Percentiles rank a stretch among this genome's conserved stretches.
Conservation (phyloP, 192 early-diverging fungal species). For the Funneliformis mosseae region DNA sequence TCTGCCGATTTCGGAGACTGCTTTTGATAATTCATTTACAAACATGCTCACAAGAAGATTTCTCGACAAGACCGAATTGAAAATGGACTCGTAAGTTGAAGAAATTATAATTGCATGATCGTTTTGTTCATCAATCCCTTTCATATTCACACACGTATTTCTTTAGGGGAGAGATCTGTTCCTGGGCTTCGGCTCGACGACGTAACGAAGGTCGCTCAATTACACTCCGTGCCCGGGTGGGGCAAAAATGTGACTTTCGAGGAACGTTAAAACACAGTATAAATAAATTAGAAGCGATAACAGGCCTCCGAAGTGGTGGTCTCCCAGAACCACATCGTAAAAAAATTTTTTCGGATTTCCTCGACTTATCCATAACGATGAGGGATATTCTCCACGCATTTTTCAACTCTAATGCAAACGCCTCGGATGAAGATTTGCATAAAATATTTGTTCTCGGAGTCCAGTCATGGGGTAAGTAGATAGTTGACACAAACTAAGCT, state of each 20-base stretch:
- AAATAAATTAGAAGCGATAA: constrained; percentile 36
- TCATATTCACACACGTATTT: constrained; percentile 8
- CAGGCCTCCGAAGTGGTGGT: constrained; percentile 37
- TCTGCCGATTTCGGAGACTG: constrained; percentile 27
- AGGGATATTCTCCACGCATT: constrained; percentile 33
- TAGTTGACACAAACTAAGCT: constrained; percentile 24
- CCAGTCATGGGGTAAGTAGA: constrained; percentile 38
- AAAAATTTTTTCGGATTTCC: constrained; percentile 24
- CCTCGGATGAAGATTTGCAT: constrained; percentile 34
- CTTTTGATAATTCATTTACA: constrained; percentile 34
- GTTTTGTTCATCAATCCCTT: not conserved
- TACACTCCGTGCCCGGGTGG: constrained; percentile 26
- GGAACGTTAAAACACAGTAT: constrained; percentile 34
- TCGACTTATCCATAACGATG: constrained; percentile 30
- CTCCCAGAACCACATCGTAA: constrained; percentile 37
- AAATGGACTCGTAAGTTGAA: constrained; percentile 37
- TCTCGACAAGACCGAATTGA: constrained; percentile 29
- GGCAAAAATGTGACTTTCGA: constrained; percentile 36
- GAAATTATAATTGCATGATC: not conserved
- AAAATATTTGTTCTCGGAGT: constrained; percentile 33
- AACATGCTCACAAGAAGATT: constrained; percentile 37
- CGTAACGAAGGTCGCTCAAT: constrained; percentile 37
- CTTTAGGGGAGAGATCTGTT: constrained; percentile 38
- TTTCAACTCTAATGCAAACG: constrained; percentile 26
- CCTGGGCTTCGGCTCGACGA: constrained; percentile 32